These are phyloP conservation scores for Aschersonia sp. DNA, from an alignment of 2,329 filamentous ascomycete genomes.

Conservation along the genomic window DNA sequence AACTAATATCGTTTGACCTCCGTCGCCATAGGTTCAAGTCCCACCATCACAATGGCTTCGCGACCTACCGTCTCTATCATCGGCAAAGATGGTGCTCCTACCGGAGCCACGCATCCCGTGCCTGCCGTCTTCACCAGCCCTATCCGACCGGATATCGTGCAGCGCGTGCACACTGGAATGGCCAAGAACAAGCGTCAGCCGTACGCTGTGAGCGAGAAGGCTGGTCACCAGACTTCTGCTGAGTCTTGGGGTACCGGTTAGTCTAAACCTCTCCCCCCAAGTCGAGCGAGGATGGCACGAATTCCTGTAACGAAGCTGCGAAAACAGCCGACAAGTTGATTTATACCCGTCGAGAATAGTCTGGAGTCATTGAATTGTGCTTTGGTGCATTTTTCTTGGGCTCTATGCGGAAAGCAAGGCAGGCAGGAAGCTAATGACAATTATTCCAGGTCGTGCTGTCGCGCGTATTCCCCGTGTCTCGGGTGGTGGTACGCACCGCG, in stretches of 20 bases:
- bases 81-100: slow-evolving; percentile 87
- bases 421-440: neutral
- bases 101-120: slow-evolving; percentile 77
- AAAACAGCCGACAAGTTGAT: too few species aligned
- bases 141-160: slow-evolving; percentile 98
- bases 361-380: too few species aligned
- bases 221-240: slow-evolving; percentile 98
- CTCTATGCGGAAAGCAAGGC: neutral
- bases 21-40: slow-evolving; percentile 11
- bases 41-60: slow-evolving; percentile 62
- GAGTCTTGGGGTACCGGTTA: slow-evolving; percentile 99
- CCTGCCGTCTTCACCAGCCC: slow-evolving; percentile 94
- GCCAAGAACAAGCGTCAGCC: slow-evolving; percentile 99
- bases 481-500: slow-evolving; percentile 99
- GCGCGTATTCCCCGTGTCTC: slow-evolving; percentile 99
- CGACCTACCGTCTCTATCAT: slow-evolving; percentile 96
- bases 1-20: neutral
- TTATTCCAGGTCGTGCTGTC: slow-evolving; percentile 79
- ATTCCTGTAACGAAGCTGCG: neutral
- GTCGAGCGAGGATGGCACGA: neutral
- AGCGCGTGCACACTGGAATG: slow-evolving; percentile 97
- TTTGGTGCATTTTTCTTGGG: too few species aligned
- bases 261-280: slow-evolving; percentile 12
- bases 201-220: slow-evolving; percentile 99
- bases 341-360: too few species aligned